These are phyloP conservation scores for Daldinia decipiens DNA, from an alignment of 495 filamentous ascomycete genomes.

Conservation along the genomic window DNA sequence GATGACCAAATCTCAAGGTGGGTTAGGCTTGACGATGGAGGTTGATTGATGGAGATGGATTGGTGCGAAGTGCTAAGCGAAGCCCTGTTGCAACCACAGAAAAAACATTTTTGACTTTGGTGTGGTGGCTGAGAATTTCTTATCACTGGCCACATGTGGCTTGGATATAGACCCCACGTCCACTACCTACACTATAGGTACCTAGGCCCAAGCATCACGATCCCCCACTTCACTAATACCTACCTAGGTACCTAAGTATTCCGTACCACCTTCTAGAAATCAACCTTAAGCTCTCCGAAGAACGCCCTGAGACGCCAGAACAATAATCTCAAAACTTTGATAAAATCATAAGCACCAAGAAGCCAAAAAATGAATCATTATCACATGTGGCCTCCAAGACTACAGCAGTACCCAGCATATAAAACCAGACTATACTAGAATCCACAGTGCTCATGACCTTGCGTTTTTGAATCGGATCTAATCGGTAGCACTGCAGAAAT, in stretches of 20 bases:
- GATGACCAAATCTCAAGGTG: constrained; percentile 48
- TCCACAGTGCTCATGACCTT: background rate
- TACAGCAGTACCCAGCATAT: no score
- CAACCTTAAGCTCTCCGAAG: background rate
- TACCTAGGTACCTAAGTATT: background rate
- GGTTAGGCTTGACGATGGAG: constrained; percentile 43
- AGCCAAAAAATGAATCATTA: background rate
- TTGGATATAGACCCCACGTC: background rate
- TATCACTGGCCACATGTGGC: constrained; percentile 25
- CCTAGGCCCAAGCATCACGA: background rate
- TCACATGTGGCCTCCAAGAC: background rate
- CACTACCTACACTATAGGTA: no score
- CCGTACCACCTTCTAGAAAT: background rate
- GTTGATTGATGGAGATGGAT: constrained; percentile 44
- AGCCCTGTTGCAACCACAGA: constrained; percentile 47
- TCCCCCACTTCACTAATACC: no score
- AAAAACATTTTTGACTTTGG: constrained; percentile 41
- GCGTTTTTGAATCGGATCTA: background rate
- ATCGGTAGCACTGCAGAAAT: background rate
- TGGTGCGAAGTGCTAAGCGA: constrained; percentile 49
- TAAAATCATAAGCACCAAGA: background rate
- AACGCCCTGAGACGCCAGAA: background rate
- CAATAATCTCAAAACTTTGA: background rate
- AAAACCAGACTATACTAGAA: background rate
- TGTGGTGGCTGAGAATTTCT: constrained; percentile 36